phyloP scores from a whole-genome alignment of 305 asterid genomes.

The Ilex paraguariensis region DNA sequence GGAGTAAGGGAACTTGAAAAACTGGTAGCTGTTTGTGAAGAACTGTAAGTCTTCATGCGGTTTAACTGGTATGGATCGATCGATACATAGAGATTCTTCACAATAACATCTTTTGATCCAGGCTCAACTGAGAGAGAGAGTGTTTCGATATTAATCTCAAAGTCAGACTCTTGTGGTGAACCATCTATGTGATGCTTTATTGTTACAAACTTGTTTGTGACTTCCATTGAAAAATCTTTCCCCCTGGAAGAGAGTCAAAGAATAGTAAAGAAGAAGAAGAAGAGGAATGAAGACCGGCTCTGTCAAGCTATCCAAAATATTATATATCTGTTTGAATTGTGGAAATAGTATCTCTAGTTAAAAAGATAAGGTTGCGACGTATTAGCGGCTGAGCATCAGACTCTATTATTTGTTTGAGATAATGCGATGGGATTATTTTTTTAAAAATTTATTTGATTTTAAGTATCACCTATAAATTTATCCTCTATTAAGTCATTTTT shows the following conservation, averaged over 20 bases:
- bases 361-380: too few species aligned
- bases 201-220: slow-evolving; percentile 29
- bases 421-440: too few species aligned
- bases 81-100: slow-evolving; percentile 47
- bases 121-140: slow-evolving; percentile 11
- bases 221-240: slow-evolving; percentile 19
- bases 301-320: too few species aligned
- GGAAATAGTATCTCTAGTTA: too few species aligned
- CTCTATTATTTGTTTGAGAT: too few species aligned
- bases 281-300: too few species aligned
- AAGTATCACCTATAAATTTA: too few species aligned
- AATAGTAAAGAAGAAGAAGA: background rate
- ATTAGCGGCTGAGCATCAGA: too few species aligned
- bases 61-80: slow-evolving; percentile 68
- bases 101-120: slow-evolving; percentile 29
- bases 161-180: slow-evolving; percentile 44
- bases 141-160: slow-evolving; percentile 32
- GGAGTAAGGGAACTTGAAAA: slow-evolving; percentile 33
- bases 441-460: too few species aligned
- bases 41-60: slow-evolving; percentile 46
- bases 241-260: too few species aligned
- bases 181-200: slow-evolving; percentile 39
- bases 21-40: slow-evolving; percentile 32
- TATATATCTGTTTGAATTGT: too few species aligned
- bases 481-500: too few species aligned